Conservation (phyloP, 2,329 filamentous ascomycete genomes). For the Rosellinia necatrix region DNA sequence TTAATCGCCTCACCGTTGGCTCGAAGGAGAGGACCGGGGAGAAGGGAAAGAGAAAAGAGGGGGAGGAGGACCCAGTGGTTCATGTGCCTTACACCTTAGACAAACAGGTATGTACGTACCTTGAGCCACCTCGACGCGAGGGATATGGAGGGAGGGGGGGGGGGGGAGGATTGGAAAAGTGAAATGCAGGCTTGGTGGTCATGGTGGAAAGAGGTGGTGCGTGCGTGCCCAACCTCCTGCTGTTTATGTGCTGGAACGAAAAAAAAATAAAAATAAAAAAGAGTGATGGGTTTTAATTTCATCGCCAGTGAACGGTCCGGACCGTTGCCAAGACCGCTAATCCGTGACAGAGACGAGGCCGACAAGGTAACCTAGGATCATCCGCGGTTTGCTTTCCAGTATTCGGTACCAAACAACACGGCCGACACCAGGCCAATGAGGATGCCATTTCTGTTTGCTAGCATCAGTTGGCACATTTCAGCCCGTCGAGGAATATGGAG, state of each 20-base stretch:
- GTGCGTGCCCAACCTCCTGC: conserved; percentile 15
- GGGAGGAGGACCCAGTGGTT: no score
- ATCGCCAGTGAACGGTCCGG: not conserved
- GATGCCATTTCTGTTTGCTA: no score
- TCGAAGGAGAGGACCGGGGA: no score
- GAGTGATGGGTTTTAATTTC: not conserved
- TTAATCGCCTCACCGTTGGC: not conserved
- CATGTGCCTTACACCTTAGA: no score
- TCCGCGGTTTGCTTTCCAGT: not conserved
- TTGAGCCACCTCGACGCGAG: no score
- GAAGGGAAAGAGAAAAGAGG: no score
- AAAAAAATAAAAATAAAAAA: not conserved
- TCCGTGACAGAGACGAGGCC: not conserved
- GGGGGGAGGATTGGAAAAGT: not conserved
- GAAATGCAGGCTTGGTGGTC: not conserved
- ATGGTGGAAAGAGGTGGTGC: not conserved
- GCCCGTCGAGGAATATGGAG: no score
- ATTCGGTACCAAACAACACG: not conserved
- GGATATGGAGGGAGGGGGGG: no score
- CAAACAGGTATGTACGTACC: no score
- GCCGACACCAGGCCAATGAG: no score
- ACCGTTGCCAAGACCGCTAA: conserved; percentile 11
- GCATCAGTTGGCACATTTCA: no score
- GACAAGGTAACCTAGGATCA: no score
- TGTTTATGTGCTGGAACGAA: not conserved